phyloP scores from a whole-genome alignment of 495 filamentous ascomycete genomes.

The Podospora conica region DNA sequence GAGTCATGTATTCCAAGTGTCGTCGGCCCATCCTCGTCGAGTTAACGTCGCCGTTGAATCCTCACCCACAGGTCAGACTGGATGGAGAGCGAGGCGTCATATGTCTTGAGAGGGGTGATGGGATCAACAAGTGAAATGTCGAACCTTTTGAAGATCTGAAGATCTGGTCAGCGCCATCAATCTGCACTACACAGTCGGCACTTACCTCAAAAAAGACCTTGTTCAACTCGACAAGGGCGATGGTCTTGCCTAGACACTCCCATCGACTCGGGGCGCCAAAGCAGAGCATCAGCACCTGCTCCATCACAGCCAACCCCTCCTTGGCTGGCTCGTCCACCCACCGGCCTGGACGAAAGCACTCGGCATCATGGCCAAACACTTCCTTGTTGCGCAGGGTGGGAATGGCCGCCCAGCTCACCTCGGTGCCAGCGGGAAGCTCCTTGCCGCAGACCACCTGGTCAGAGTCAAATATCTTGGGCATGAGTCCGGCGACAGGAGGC shows the following conservation, averaged over 20 bases:
- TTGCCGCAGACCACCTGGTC: constrained; percentile 35
- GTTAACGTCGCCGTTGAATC: not conserved
- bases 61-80: not conserved
- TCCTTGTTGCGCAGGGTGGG: constrained; percentile 24
- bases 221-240: constrained; percentile 40
- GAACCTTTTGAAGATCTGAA: constrained; percentile 30
- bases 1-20: no score
- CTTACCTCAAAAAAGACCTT: constrained; percentile 50
- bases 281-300: constrained; percentile 19
- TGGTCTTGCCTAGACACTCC: constrained; percentile 33
- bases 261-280: constrained; percentile 29
- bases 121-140: constrained; percentile 43
- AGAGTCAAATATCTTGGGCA: constrained; percentile 47
- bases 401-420: constrained; percentile 45
- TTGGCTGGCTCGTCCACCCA: constrained; percentile 38
- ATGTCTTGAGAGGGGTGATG: not conserved
- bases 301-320: constrained; percentile 30
- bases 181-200: not conserved
- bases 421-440: constrained; percentile 43
- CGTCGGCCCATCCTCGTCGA: not conserved
- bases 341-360: constrained; percentile 45
- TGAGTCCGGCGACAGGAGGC: constrained; percentile 30
- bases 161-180: not conserved
- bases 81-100: not conserved
- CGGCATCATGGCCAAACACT: constrained; percentile 35